Evolutionary conservation across 1,284 basidiomycete genomes (phyloP).

Genomic region (Trichosporon sp.): DNA sequence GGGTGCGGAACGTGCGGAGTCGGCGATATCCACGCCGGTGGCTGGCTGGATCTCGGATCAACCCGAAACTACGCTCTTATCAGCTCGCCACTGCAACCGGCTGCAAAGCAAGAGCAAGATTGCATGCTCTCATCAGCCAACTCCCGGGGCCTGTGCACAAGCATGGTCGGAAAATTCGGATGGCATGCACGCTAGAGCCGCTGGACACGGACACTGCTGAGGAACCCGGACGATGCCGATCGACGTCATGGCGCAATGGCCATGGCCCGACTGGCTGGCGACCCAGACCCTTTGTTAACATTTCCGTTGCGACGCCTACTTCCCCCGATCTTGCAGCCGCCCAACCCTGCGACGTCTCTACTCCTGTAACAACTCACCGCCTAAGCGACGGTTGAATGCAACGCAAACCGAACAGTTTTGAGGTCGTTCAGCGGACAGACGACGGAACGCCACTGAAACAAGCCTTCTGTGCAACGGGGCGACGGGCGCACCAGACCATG

Average conservation of each 20-base stretch:
- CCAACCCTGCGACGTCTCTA: background rate
- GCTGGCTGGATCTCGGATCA: background rate
- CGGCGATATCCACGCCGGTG: background rate
- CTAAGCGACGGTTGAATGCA: background rate
- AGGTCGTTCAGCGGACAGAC: background rate
- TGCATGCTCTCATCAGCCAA: background rate
- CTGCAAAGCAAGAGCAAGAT: background rate
- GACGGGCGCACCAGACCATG: conserved; percentile 6
- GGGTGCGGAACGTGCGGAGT: background rate
- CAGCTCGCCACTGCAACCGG: background rate
- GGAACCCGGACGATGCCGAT: conserved; percentile 9
- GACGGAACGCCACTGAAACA: conserved; percentile 5
- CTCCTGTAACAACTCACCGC: background rate
- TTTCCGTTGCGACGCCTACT: background rate
- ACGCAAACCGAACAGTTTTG: background rate
- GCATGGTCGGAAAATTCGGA: background rate
- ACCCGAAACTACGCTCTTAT: background rate
- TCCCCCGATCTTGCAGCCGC: background rate
- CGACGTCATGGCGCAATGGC: conserved; percentile 13
- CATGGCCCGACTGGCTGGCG: background rate
- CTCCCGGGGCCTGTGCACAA: too few species aligned
- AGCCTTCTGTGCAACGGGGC: background rate
- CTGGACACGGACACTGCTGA: conserved; percentile 6
- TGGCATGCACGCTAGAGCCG: background rate
- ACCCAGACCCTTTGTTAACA: background rate